Evolutionary conservation across 176 grass and related monocot genomes (phyloP).

Genomic region (Lolium rigidum): DNA sequence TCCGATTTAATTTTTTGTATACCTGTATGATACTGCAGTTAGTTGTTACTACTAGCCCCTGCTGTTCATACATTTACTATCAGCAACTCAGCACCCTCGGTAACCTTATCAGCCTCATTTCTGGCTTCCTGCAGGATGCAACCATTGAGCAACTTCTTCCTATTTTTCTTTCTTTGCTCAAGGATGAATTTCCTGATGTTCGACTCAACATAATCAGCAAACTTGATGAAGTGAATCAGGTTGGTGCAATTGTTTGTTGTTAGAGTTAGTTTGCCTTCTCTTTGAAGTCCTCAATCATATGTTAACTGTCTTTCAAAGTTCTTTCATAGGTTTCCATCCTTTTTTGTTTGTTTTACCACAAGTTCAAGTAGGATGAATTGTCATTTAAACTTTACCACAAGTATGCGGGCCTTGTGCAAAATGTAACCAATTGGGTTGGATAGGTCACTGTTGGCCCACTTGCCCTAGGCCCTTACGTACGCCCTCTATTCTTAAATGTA

Average conservation of each 20-base stretch:
- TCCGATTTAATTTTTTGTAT: no score
- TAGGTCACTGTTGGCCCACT: neutral
- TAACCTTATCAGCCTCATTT: slow-evolving; percentile 25
- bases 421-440: neutral
- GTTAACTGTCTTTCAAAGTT: neutral
- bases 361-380: neutral
- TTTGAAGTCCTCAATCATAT: neutral
- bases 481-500: neutral
- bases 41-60: neutral
- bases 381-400: neutral
- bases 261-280: neutral
- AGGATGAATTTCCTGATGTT: slow-evolving; percentile 99
- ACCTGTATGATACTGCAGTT: neutral
- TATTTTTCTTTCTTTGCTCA: slow-evolving; percentile 95
- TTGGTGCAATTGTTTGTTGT: slow-evolving; percentile 18
- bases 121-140: slow-evolving; percentile 64
- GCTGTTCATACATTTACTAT: slow-evolving; percentile 25
- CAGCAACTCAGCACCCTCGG: neutral
- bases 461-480: neutral
- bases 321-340: neutral
- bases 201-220: slow-evolving; percentile 97
- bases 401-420: neutral
- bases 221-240: slow-evolving; percentile 99
- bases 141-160: slow-evolving; percentile 94
- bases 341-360: neutral